Conservation (phyloP, 2,329 filamentous ascomycete genomes). For the Sclerotinia glacialis region DNA sequence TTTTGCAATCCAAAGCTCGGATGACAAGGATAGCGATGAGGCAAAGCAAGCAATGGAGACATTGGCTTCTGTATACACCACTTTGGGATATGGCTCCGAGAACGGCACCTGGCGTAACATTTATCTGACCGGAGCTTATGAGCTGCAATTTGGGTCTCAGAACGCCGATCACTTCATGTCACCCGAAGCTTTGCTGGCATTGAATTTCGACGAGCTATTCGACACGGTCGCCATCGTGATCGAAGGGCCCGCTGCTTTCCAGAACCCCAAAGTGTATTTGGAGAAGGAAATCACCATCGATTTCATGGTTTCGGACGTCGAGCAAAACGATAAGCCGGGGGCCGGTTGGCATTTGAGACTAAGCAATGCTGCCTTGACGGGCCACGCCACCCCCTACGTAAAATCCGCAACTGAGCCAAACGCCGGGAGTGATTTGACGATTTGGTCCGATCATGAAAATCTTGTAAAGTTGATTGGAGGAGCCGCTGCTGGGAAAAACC, state of each 20-base stretch:
- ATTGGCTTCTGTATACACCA: constrained; percentile 39
- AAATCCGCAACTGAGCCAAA: neutral
- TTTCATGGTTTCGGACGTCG: neutral
- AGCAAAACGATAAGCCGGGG: neutral
- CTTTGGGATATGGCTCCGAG: constrained; percentile 42
- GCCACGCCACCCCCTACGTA: neutral
- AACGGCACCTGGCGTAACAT: constrained; percentile 46
- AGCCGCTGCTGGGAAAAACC: neutral
- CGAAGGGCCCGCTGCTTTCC: neutral
- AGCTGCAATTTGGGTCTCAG: neutral
- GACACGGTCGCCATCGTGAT: neutral
- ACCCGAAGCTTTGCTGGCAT: neutral
- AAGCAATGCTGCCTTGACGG: neutral
- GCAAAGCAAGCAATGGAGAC: neutral
- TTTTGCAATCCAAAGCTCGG: constrained; percentile 30
- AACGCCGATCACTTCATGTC: neutral
- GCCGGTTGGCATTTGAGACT: neutral
- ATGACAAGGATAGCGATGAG: constrained; percentile 25
- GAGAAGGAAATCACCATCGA: constrained; percentile 4
- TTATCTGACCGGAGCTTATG: constrained; percentile 34
- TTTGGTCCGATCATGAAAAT: neutral
- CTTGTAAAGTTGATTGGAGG: neutral
- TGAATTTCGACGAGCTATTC: constrained; percentile 4
- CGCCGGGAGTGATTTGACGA: neutral
- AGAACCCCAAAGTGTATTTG: neutral